phyloP scores from a whole-genome alignment of 2,329 filamentous ascomycete species.

The Verticillium longisporum region DNA sequence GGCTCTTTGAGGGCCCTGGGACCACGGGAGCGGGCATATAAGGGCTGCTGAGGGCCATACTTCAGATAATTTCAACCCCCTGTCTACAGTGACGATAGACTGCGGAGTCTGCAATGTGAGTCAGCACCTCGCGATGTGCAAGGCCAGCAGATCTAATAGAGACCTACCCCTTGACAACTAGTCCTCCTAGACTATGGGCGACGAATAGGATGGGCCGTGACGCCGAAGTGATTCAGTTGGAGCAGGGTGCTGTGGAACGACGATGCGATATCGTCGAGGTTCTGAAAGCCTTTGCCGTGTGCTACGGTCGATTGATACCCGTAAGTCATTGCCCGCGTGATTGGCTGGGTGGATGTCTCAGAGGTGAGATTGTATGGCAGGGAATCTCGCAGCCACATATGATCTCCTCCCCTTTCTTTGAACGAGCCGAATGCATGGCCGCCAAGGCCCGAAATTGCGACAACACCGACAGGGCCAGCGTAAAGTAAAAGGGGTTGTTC shows the following conservation, averaged over 20 bases:
- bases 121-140: not conserved
- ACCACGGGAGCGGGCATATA: too few species aligned
- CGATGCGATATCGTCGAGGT: constrained; percentile 8
- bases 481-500: too few species aligned
- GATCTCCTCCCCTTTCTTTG: constrained; percentile 11
- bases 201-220: constrained; percentile 10
- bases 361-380: constrained; percentile 10
- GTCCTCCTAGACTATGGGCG: constrained; percentile 13
- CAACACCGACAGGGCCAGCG: too few species aligned
- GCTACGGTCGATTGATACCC: constrained; percentile 13
- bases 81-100: too few species aligned
- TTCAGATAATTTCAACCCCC: too few species aligned
- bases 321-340: constrained; percentile 14
- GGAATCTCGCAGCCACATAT: constrained; percentile 18
- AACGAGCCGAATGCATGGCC: too few species aligned
- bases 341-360: not conserved
- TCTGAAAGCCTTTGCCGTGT: constrained; percentile 7
- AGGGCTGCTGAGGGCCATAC: too few species aligned
- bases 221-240: not conserved
- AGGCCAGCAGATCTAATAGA: too few species aligned
- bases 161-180: constrained; percentile 15
- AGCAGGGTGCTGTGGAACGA: constrained; percentile 1
- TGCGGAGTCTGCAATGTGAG: not conserved
- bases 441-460: too few species aligned
- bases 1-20: too few species aligned